phyloP scores from a whole-genome alignment of 2,329 filamentous ascomycete genomes.

The Colletotrichum abscissum region DNA sequence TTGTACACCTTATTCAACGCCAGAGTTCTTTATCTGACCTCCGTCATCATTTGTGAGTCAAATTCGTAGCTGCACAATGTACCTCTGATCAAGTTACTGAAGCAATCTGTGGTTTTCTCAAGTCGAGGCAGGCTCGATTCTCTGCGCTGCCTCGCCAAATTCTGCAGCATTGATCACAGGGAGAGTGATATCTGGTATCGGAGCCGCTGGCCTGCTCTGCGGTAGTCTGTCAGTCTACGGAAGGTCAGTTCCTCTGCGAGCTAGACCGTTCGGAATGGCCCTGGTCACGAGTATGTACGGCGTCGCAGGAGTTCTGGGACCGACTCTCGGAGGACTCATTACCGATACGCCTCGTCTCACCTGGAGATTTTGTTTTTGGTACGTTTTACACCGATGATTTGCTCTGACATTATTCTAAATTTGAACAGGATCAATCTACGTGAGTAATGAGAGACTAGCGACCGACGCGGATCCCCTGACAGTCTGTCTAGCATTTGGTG shows the following conservation, averaged over 20 bases:
- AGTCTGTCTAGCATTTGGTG: neutral
- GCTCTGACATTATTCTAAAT: too few relatives aligned
- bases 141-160: neutral
- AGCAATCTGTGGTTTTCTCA: neutral
- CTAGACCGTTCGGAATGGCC: neutral
- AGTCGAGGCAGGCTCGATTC: neutral
- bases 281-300: neutral
- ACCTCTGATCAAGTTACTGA: too few relatives aligned
- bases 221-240: neutral
- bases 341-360: neutral
- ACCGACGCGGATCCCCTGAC: neutral
- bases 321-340: neutral
- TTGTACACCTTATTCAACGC: slow-evolving; percentile 9
- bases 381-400: neutral
- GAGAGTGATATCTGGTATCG: neutral
- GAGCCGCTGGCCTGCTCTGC: neutral
- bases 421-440: neutral
- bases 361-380: slow-evolving; percentile 4
- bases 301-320: neutral
- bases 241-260: neutral
- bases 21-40: slow-evolving; percentile 42
- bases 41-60: slow-evolving; percentile 43
- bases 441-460: neutral
- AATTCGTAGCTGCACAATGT: too few relatives aligned
- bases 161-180: neutral